These are phyloP conservation scores for Alopecurus myosuroides DNA, from an alignment of 176 grass and related monocot species.

Conservation along the genomic window DNA sequence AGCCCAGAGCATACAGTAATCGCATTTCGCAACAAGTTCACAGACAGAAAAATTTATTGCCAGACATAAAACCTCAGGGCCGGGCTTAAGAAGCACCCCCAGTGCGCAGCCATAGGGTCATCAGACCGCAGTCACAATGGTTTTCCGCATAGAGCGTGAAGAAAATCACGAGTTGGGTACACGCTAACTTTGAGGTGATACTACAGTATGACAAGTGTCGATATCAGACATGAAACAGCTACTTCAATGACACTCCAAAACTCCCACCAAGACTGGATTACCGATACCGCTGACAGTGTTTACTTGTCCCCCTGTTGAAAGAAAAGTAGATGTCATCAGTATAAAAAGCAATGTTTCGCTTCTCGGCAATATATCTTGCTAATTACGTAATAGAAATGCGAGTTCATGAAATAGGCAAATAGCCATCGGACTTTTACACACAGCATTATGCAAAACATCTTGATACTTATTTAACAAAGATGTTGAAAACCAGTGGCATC, in stretches of 20 bases:
- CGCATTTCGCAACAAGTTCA: conserved; percentile 4
- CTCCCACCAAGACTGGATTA: conserved; percentile 31
- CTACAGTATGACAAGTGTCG: conserved; percentile 10
- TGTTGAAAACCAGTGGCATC: neutral
- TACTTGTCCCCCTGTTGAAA: conserved; percentile 40
- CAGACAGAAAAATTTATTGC: conserved; percentile 37
- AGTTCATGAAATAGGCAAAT: neutral
- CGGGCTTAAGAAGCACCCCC: neutral
- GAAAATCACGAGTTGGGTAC: conserved; percentile 27
- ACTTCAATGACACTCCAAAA: conserved; percentile 40
- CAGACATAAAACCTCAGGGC: conserved; percentile 9
- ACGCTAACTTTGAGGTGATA: conserved; percentile 34
- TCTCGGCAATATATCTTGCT: neutral
- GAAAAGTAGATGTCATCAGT: neutral
- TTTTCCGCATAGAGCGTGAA: conserved; percentile 29
- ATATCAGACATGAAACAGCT: conserved; percentile 27
- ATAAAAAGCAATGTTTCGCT: neutral
- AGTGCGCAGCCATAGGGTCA: conserved; percentile 2
- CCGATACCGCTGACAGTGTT: neutral
- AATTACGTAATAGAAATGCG: neutral
- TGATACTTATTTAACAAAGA: neutral
- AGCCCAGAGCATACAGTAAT: neutral
- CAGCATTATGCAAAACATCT: neutral
- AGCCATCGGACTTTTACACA: neutral
- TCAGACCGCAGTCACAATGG: conserved; percentile 27